A percentile compares a stretch with the other conserved stretches of the same genome.
Evolutionary conservation across 2,329 filamentous ascomycete species (phyloP).

Genomic region (Colletotrichum sp.): DNA sequence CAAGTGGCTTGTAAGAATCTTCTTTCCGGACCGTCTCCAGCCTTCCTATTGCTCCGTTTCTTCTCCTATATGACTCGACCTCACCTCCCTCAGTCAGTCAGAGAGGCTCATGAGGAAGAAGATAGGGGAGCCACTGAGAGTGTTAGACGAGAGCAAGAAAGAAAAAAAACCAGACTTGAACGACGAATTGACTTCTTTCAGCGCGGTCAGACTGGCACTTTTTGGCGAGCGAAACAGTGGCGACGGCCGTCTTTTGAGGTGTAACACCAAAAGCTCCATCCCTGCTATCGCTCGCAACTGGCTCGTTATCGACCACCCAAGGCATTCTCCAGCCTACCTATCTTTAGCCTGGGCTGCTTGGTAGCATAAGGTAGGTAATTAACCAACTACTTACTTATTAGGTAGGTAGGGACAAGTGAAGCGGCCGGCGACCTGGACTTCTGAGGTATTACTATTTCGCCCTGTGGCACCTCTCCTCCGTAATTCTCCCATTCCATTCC

Average conservation of each 20-base stretch:
- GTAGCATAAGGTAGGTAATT: neutral
- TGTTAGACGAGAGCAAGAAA: neutral
- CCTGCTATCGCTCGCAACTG: constrained; percentile 13
- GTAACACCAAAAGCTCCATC: constrained; percentile 10
- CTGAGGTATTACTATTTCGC: neutral
- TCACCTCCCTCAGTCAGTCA: neutral
- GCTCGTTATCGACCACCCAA: neutral
- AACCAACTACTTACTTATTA: neutral
- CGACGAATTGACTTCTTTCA: neutral
- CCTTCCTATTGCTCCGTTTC: constrained; percentile 6
- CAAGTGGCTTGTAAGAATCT: constrained; percentile 14
- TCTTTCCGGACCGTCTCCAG: neutral
- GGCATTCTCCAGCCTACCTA: neutral
- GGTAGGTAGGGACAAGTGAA: neutral
- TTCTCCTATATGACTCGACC: neutral
- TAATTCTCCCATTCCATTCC: neutral
- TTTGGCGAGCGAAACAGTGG: neutral
- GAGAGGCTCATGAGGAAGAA: neutral
- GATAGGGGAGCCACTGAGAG: neutral
- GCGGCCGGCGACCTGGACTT: neutral
- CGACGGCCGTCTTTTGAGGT: neutral
- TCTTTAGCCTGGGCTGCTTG: neutral
- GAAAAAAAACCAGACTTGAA: neutral
- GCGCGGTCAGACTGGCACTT: neutral
- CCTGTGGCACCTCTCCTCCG: neutral